Conservation (phyloP, 768 basidiomycete genomes). For the Hemileccinum impolitum region DNA sequence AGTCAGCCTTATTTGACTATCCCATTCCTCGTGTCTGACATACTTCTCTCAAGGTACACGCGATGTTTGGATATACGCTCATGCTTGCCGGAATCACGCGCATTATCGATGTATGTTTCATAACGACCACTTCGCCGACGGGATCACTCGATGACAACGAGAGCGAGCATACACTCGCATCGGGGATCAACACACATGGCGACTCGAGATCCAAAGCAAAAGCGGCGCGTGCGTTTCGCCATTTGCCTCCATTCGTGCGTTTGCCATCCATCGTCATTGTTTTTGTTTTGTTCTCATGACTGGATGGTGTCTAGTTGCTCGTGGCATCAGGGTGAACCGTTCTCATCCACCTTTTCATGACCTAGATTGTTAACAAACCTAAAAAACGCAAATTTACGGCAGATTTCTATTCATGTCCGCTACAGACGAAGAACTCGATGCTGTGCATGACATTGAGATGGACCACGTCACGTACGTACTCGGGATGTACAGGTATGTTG, state of each 20-base stretch:
- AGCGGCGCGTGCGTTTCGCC: conserved; percentile 67
- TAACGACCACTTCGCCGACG: conserved; percentile 39
- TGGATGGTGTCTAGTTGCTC: conserved; percentile 48
- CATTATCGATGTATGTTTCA: conserved; percentile 82
- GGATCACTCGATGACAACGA: conserved; percentile 43
- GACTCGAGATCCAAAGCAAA: conserved; percentile 26
- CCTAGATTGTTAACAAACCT: neutral
- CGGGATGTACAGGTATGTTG: conserved; percentile 70
- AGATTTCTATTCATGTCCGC: conserved; percentile 89
- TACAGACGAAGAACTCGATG: conserved; percentile 85
- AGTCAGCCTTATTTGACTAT: conserved; percentile 35
- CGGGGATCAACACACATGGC: conserved; percentile 21
- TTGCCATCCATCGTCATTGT: neutral
- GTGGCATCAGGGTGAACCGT: conserved; percentile 62
- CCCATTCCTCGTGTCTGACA: neutral
- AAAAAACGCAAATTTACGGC: neutral
- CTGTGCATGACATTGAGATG: conserved; percentile 67
- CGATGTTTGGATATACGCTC: conserved; percentile 79
- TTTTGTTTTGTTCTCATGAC: conserved; percentile 1
- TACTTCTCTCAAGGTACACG: conserved; percentile 57
- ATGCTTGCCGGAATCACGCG: conserved; percentile 80
- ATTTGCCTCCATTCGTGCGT: conserved; percentile 86
- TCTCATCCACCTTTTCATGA: neutral
- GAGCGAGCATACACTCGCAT: conserved; percentile 68
- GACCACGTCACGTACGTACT: conserved; percentile 90